Percentiles rank a stretch among this genome's conserved stretches.
These are phyloP conservation scores for Santalum album DNA, from an alignment of 164 flowering plant genomes.

Conservation along the genomic window DNA sequence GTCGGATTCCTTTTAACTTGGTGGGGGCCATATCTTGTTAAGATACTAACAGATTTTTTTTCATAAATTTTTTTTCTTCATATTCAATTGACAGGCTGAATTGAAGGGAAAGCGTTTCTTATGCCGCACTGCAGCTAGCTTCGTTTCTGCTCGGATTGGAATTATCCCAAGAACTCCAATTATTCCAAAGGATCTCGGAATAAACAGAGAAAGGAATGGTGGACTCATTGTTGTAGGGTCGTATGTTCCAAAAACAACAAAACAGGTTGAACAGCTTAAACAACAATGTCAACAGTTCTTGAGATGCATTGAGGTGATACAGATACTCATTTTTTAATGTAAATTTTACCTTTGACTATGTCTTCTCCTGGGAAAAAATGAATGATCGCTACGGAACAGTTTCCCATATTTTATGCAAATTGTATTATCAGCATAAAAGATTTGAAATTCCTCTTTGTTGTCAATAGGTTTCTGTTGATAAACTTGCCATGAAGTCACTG, in stretches of 20 bases:
- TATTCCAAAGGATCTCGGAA: slow-evolving; percentile 65
- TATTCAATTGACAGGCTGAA: slow-evolving; percentile 67
- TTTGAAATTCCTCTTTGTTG: slow-evolving; percentile 2
- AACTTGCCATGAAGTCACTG: slow-evolving; percentile 73
- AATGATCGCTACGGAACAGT: not conserved
- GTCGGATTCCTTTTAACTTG: not conserved
- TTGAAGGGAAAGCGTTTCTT: slow-evolving; percentile 77
- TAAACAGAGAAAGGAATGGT: slow-evolving; percentile 50
- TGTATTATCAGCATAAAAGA: not conserved
- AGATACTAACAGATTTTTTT: not conserved
- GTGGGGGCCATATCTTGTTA: not conserved
- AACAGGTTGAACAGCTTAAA: slow-evolving; percentile 81
- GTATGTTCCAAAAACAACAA: slow-evolving; percentile 96
- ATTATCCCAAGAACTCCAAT: slow-evolving; percentile 72
- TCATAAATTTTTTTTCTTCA: not conserved
- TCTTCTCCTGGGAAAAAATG: too few species aligned
- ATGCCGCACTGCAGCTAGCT: slow-evolving; percentile 99
- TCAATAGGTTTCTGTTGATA: slow-evolving; percentile 71
- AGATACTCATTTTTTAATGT: too few species aligned
- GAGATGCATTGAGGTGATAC: slow-evolving; percentile 65
- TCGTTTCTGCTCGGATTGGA: slow-evolving; percentile 92
- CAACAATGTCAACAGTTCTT: slow-evolving; percentile 40
- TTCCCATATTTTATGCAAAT: slow-evolving; percentile 1
- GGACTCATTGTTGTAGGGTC: slow-evolving; percentile 94
- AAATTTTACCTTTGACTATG: too few species aligned